phyloP scores from a whole-genome alignment of 805 yeast species.

The Starmerella potacharoeniae region DNA sequence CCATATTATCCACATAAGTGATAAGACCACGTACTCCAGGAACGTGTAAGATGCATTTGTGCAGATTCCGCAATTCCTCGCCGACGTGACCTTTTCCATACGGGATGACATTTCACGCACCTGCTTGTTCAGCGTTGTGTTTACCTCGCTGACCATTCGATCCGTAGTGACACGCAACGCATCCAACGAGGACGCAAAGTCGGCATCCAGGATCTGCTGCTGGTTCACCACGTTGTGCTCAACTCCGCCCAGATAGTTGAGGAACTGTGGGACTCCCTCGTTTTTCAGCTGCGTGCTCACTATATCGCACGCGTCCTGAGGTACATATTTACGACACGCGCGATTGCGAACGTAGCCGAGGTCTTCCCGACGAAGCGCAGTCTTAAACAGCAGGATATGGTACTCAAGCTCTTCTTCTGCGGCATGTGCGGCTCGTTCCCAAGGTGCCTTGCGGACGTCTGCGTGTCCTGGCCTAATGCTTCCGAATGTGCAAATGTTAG shows the following conservation, averaged over 20 bases:
- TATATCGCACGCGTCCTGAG: neutral
- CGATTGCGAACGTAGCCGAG: neutral
- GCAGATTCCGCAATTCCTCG: constrained; percentile 10
- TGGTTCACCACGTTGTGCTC: constrained; percentile 15
- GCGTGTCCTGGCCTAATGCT: constrained; percentile 6
- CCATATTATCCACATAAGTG: constrained; percentile 22
- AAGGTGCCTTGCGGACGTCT: constrained; percentile 10
- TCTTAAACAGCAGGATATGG: constrained; percentile 15
- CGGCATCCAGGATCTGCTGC: constrained; percentile 19
- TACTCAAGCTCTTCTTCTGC: constrained; percentile 19
- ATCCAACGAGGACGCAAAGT: constrained; percentile 19
- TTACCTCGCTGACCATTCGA: constrained; percentile 23
- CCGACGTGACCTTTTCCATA: constrained; percentile 18
- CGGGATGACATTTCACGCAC: constrained; percentile 22
- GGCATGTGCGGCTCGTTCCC: constrained; percentile 8
- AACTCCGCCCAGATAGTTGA: constrained; percentile 16
- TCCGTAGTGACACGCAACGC: constrained; percentile 22
- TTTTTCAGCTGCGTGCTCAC: constrained; percentile 13
- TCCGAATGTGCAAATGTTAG: constrained; percentile 7
- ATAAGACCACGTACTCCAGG: constrained; percentile 21
- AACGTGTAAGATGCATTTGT: constrained; percentile 11
- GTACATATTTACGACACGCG: neutral
- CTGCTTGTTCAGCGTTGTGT: constrained; percentile 23
- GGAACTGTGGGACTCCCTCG: constrained; percentile 16
- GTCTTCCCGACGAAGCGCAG: constrained; percentile 16